Conservation (phyloP, 306 rosid species). For the Macrotyloma uniflorum region DNA sequence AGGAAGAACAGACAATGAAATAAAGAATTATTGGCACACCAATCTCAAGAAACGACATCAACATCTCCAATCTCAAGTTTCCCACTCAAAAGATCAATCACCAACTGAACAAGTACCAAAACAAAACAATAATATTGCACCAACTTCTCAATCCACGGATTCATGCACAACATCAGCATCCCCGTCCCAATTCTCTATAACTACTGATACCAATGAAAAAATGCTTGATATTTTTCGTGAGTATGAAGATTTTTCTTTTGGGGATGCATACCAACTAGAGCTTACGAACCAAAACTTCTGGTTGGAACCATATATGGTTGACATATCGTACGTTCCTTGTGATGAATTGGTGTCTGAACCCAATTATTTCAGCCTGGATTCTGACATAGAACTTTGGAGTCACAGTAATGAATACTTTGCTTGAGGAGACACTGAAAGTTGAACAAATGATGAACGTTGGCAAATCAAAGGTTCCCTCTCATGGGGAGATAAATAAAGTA, state of each 20-base stretch:
- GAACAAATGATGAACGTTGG: not conserved
- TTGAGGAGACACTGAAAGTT: not conserved
- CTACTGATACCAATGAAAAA: not conserved
- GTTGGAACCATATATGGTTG: conserved; percentile 11
- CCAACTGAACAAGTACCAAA: not conserved
- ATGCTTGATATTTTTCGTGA: not conserved
- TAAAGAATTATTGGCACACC: conserved; percentile 34
- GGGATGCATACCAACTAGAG: not conserved
- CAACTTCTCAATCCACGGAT: not conserved
- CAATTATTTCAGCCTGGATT: not conserved
- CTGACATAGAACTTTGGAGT: not conserved
- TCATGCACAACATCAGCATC: not conserved
- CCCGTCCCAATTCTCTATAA: not conserved
- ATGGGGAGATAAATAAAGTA: not conserved
- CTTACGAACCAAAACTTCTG: not conserved
- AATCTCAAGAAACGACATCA: conserved; percentile 12
- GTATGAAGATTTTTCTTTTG: not conserved
- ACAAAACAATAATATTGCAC: not conserved
- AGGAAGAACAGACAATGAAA: conserved; percentile 31
- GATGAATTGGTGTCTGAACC: not conserved
- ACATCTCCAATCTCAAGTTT: not conserved
- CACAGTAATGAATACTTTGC: not conserved
- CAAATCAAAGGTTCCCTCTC: not conserved
- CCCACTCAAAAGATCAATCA: conserved; percentile 7
- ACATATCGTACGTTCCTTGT: not conserved